A percentile compares a stretch with the other conserved stretches of the same genome.
These are phyloP conservation scores for Diospyros lotus DNA, from an alignment of 148 eudicot genomes.

Conservation along the genomic window DNA sequence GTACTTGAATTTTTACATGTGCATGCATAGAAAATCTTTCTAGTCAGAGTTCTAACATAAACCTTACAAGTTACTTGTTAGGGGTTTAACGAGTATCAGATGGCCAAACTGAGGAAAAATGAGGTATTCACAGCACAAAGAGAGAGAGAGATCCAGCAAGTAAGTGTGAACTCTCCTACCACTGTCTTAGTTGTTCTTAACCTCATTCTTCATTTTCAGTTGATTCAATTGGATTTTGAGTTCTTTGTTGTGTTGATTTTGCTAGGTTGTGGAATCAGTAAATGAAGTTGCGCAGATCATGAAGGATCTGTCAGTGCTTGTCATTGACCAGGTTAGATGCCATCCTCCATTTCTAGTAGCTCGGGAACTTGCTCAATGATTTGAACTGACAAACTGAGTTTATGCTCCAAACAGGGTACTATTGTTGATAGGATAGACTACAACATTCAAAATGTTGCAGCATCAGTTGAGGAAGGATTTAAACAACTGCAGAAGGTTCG, in stretches of 20 bases:
- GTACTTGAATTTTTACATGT: background rate
- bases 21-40: background rate
- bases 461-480: slow-evolving; percentile 71
- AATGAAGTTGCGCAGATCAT: slow-evolving; percentile 91
- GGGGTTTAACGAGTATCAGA: slow-evolving; percentile 68
- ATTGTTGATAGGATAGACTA: slow-evolving; percentile 86
- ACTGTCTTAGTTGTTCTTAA: background rate
- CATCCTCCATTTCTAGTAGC: background rate
- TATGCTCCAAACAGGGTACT: slow-evolving; percentile 58
- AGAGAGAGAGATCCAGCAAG: slow-evolving; percentile 81
- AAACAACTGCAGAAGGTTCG: slow-evolving; percentile 81
- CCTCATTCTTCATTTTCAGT: background rate
- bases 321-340: slow-evolving; percentile 82
- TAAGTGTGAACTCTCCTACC: slow-evolving; percentile 11
- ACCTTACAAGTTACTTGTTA: slow-evolving; percentile 13
- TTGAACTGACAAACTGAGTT: slow-evolving; percentile 5
- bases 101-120: slow-evolving; percentile 62
- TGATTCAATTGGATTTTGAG: background rate
- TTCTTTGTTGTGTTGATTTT: background rate
- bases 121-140: slow-evolving; percentile 64
- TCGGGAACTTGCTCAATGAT: background rate
- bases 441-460: slow-evolving; percentile 84
- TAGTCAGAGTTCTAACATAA: background rate
- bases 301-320: slow-evolving; percentile 93
- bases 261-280: slow-evolving; percentile 81